phyloP scores from a whole-genome alignment of 345 rosid species.

The Eucalyptus brandiana region DNA sequence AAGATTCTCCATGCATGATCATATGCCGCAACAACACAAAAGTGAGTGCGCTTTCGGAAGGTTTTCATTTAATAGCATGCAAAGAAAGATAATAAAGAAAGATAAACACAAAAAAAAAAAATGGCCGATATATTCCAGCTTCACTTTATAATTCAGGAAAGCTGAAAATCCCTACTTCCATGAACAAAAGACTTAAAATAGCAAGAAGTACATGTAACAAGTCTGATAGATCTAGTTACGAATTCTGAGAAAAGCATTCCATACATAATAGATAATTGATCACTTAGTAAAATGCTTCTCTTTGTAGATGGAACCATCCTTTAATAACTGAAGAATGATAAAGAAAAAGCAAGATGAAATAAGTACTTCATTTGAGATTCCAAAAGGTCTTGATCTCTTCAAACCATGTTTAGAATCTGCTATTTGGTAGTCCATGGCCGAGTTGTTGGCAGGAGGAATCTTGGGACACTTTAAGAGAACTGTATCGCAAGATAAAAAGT shows the following conservation, averaged over 20 bases:
- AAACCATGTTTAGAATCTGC: slow-evolving; percentile 58
- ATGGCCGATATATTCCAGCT: background rate
- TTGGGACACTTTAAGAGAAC: slow-evolving; percentile 52
- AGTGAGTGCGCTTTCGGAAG: accelerated
- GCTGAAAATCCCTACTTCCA: background rate
- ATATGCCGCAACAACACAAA: background rate
- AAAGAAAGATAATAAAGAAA: background rate
- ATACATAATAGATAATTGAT: background rate
- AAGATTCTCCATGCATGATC: background rate
- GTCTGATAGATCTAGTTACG: background rate
- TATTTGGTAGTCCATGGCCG: slow-evolving; percentile 56
- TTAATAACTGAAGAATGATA: background rate
- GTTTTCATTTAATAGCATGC: background rate
- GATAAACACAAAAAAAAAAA: background rate
- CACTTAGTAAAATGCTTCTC: background rate
- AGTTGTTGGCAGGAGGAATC: slow-evolving; percentile 38
- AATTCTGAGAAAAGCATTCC: background rate
- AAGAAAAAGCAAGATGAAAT: background rate
- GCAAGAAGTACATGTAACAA: background rate
- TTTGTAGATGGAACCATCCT: background rate
- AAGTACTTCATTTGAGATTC: slow-evolving; percentile 58
- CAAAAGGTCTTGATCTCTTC: slow-evolving; percentile 67
- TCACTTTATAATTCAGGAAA: background rate
- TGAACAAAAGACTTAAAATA: background rate
- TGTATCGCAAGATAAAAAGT: slow-evolving; percentile 5